Evolutionary conservation across 306 rosid species (phyloP).

Genomic region (Ormosia emarginata): DNA sequence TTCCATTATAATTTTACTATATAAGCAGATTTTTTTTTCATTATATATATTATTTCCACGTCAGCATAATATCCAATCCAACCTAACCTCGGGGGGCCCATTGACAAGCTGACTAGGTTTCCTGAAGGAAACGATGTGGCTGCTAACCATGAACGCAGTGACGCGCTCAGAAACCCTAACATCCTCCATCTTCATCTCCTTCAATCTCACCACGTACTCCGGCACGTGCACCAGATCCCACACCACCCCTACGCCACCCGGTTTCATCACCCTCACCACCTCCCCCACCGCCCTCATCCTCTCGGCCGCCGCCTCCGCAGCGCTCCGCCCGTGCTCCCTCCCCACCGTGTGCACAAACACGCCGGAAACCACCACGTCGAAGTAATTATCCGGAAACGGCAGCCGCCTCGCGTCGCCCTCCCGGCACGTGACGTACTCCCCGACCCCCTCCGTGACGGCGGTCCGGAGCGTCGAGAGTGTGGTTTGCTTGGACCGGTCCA

Average conservation of each 20-base stretch:
- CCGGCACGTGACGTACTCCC: slow-evolving; percentile 90
- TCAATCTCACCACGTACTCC: slow-evolving; percentile 76
- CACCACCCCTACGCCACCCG: slow-evolving; percentile 84
- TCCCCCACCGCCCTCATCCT: slow-evolving; percentile 93
- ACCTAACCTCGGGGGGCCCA: slow-evolving; percentile 80
- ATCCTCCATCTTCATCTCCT: slow-evolving; percentile 94
- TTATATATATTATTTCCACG: neutral
- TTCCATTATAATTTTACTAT: no score
- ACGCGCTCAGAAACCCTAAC: slow-evolving; percentile 80
- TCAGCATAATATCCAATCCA: slow-evolving; percentile 82
- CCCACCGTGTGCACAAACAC: slow-evolving; percentile 93
- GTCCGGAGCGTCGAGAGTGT: slow-evolving; percentile 62
- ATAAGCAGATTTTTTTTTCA: no score
- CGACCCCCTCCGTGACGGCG: slow-evolving; percentile 85
- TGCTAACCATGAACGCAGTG: slow-evolving; percentile 90
- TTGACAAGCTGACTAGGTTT: slow-evolving; percentile 75
- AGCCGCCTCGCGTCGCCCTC: slow-evolving; percentile 85
- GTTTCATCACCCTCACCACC: slow-evolving; percentile 83
- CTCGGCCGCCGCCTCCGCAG: slow-evolving; percentile 96
- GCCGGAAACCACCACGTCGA: slow-evolving; percentile 94
- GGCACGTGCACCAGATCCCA: slow-evolving; percentile 97
- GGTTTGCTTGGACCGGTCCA: slow-evolving; percentile 59
- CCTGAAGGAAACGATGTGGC: slow-evolving; percentile 86
- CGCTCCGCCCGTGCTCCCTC: slow-evolving; percentile 69
- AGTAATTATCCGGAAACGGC: slow-evolving; percentile 85